Evolutionary conservation across 106 monocot species (phyloP), one percentile per base, ranked within the genome.

Genomic region (Alisma plantagoaquatica): DNA sequence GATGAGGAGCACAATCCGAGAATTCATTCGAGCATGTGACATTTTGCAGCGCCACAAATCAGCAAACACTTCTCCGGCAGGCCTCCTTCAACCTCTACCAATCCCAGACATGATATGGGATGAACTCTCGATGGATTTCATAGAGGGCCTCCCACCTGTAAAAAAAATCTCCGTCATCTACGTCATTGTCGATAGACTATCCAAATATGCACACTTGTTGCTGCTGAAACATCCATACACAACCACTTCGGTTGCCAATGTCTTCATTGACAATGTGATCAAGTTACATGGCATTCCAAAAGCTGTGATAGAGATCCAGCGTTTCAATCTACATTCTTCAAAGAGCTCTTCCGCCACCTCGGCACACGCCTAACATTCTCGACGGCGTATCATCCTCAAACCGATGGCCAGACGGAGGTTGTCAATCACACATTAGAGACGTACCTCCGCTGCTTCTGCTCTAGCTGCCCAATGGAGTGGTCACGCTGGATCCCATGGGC

Each of bases 51-150:
- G 5, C 0, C 2, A 9, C 19, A 67, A 57, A 22, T 19, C 15
- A 12, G 22, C 16, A 6, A 33, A 2, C 28, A 3, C 10, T 1
- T 1, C 46, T 2, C 67, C 56, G 2, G 32, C 33, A 10, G 67
- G 48, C 3, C 26, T 67, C 0, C 25, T 67, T 0, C 57, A 67
- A 14, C 67, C 67, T 3, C 23, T 67, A 3, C 67, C 67, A 0
- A 57, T 67, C 14, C 57, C 67, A 0, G 6, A 57, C 8, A 1
- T 19, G 3, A 29, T 48, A 2, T 67, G 57, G 67, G 30, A 24
- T 5, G 67, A 67, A n/a, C 33, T 67, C 1, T 30, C 19, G 0
- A 46, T 57, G 46, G 57, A 67, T 38, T 67, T 67, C 23, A 38
- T 67, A 0, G 57, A 56, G 17, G 29, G 33, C 10, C 21, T 63